Evolutionary conservation across 164 flowering plant species (phyloP).

Genomic region (Chimonanthus praecox): DNA sequence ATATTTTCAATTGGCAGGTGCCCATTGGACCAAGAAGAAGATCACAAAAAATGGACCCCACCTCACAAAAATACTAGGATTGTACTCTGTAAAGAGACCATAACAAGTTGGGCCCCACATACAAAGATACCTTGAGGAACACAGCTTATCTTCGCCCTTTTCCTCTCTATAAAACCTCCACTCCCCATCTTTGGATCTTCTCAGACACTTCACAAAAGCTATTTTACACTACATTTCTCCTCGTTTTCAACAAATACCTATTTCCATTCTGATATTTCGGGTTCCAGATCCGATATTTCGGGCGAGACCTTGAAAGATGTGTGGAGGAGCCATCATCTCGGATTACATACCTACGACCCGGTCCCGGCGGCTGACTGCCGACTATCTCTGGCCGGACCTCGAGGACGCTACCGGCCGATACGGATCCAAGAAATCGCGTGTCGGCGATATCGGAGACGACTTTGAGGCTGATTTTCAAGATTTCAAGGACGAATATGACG

Average conservation of each 20-base stretch:
- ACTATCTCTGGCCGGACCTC: slow-evolving; percentile 44
- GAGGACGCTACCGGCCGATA: slow-evolving; percentile 23
- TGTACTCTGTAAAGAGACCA: no score
- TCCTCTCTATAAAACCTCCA: no score
- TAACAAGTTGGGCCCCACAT: no score
- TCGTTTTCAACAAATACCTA: not conserved
- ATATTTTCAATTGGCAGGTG: no score
- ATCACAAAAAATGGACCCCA: no score
- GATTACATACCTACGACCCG: slow-evolving; percentile 49
- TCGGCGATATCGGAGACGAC: slow-evolving; percentile 40
- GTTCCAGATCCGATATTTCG: slow-evolving; percentile 1
- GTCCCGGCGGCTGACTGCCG: slow-evolving; percentile 42
- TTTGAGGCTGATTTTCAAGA: slow-evolving; percentile 86
- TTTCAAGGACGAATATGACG: slow-evolving; percentile 60
- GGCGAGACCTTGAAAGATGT: slow-evolving; percentile 36
- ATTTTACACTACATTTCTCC: not conserved
- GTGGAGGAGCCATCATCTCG: slow-evolving; percentile 95
- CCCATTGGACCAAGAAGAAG: no score
- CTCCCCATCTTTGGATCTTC: not conserved
- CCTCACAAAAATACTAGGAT: no score
- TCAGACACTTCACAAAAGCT: not conserved
- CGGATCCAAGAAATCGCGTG: slow-evolving; percentile 24
- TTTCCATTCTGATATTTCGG: not conserved
- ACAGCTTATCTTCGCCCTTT: no score
- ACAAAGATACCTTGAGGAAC: no score